phyloP scores from a whole-genome alignment of 257 asterid genomes.

The Agastache rugosa region DNA sequence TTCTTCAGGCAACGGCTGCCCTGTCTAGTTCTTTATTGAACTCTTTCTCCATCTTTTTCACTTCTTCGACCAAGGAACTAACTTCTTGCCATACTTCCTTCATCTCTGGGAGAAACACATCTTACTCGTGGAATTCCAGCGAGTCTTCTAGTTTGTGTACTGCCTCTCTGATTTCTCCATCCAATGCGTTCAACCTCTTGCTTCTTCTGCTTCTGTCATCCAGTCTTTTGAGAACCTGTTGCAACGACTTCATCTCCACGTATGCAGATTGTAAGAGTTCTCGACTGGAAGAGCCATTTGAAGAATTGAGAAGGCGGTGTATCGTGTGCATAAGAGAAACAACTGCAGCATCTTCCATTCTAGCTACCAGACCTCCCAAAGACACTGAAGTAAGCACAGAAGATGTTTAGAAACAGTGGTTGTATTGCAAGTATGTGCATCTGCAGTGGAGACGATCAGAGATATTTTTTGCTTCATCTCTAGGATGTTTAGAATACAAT shows the following conservation, averaged over 20 bases:
- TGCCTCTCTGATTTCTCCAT: slow-evolving; percentile 19
- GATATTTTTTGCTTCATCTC: too few relatives aligned
- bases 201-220: neutral
- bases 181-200: slow-evolving; percentile 10
- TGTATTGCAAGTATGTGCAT: too few relatives aligned
- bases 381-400: neutral
- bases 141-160: neutral
- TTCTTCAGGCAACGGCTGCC: neutral
- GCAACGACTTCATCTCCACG: neutral
- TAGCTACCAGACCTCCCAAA: neutral
- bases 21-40: neutral
- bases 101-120: neutral
- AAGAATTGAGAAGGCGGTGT: slow-evolving; percentile 16
- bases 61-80: neutral
- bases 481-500: too few relatives aligned
- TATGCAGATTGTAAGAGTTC: neutral
- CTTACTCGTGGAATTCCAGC: neutral
- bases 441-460: too few relatives aligned
- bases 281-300: neutral
- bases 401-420: too few relatives aligned
- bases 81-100: neutral
- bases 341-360: slow-evolving; percentile 17
- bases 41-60: slow-evolving; percentile 17
- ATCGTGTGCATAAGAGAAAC: slow-evolving; percentile 17
- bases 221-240: neutral